Conservation (phyloP, 495 filamentous ascomycete genomes). For the Sabuloglossum arenarium region DNA sequence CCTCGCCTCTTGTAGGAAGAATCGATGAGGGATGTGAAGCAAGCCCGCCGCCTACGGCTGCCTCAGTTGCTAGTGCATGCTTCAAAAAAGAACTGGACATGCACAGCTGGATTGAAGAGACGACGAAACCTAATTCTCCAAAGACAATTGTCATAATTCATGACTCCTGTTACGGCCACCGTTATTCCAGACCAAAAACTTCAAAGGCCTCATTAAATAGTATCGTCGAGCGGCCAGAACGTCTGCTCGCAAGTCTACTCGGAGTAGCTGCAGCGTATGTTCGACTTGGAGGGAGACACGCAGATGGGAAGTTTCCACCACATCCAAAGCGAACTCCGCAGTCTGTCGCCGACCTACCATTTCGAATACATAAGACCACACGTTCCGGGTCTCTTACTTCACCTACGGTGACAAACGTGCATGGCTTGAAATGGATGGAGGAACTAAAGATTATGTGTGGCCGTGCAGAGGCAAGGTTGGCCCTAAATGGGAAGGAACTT, state of each 20-base stretch:
- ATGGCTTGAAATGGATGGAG: constrained; percentile 77
- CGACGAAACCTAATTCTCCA: constrained; percentile 14
- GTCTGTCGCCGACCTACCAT: constrained; percentile 41
- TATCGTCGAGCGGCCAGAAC: constrained; percentile 84
- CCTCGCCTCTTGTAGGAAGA: constrained; percentile 17
- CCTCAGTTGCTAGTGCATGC: constrained; percentile 44
- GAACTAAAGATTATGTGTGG: constrained; percentile 74
- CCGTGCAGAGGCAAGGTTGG: constrained; percentile 49
- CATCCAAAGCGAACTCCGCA: constrained; percentile 30
- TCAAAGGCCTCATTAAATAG: constrained; percentile 39
- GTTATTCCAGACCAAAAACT: constrained; percentile 62
- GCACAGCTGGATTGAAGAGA: constrained; percentile 31
- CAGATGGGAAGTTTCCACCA: constrained; percentile 43
- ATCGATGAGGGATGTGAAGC: constrained; percentile 19
- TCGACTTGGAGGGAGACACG: constrained; percentile 60
- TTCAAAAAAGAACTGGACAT: constrained; percentile 47
- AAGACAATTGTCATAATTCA: constrained; percentile 70
- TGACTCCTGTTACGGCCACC: constrained; percentile 85
- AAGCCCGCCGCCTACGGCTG: constrained; percentile 32
- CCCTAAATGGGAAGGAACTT: constrained; percentile 54
- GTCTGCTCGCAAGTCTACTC: constrained; percentile 63
- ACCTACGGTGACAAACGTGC: constrained; percentile 55
- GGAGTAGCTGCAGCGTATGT: constrained; percentile 81
- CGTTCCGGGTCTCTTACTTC: constrained; percentile 43
- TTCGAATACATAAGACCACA: constrained; percentile 56